These are phyloP conservation scores for Gigaspora rosea DNA, from an alignment of 192 early-diverging fungal species.

Conservation along the genomic window DNA sequence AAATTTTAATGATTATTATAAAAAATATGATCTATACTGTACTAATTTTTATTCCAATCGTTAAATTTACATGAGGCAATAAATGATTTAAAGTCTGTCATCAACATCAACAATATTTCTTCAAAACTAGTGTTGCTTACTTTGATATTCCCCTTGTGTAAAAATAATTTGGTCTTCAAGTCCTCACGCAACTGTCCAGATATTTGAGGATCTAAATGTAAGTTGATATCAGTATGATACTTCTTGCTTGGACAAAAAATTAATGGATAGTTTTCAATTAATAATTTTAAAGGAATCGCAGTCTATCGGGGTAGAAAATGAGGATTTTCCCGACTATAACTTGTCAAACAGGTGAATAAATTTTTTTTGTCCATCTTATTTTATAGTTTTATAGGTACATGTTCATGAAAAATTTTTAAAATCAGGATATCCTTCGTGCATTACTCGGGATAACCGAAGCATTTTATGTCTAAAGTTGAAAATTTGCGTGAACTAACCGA, in stretches of 20 bases:
- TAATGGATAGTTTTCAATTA: too few species aligned
- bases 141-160: conserved; percentile 82
- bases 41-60: too few species aligned
- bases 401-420: too few species aligned
- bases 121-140: conserved; percentile 77
- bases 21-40: too few species aligned
- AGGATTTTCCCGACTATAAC: too few species aligned
- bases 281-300: too few species aligned
- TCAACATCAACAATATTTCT: conserved; percentile 61
- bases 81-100: conserved; percentile 52
- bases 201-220: conserved; percentile 93
- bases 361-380: not conserved
- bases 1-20: too few species aligned
- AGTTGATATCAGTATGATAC: conserved; percentile 30
- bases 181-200: conserved; percentile 80
- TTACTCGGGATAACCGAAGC: conserved; percentile 83
- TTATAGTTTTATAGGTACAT: not conserved
- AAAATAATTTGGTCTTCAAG: conserved; percentile 86
- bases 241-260: too few species aligned
- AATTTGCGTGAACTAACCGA: conserved; percentile 62
- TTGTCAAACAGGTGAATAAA: not conserved
- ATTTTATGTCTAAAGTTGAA: conserved; percentile 66
- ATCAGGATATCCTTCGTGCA: conserved; percentile 73
- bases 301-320: too few species aligned
- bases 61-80: conserved; percentile 36